Evolutionary conservation across 179 eudicot genomes (phyloP).

Genomic region (Silene coronaria): DNA sequence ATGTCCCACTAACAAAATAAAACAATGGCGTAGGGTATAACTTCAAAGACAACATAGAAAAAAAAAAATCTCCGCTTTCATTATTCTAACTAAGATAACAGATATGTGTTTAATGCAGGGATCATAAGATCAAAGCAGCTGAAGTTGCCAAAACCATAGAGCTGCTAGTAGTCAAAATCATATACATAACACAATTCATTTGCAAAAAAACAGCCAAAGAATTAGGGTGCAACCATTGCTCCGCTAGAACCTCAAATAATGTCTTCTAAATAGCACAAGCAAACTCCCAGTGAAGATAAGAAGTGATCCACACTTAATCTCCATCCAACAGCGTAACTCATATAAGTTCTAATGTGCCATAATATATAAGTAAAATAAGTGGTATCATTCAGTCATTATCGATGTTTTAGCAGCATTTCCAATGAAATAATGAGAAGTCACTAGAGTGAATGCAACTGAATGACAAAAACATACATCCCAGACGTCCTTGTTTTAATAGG

Average conservation of each 20-base stretch:
- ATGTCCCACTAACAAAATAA: neutral
- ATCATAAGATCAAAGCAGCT: neutral
- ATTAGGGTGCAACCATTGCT: neutral
- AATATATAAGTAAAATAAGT: neutral
- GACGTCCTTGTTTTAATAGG: neutral
- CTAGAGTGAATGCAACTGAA: neutral
- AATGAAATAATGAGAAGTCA: neutral
- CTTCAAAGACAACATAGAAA: neutral
- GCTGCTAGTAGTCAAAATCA: neutral
- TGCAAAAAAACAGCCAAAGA: neutral
- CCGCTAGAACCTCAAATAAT: neutral
- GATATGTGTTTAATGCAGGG: neutral
- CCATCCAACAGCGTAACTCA: neutral
- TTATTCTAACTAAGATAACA: neutral
- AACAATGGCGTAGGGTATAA: neutral
- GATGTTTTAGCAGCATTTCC: neutral
- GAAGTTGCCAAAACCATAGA: neutral
- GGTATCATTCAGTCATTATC: neutral
- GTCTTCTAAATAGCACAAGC: neutral
- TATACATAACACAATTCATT: neutral
- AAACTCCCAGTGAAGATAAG: neutral
- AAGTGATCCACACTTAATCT: neutral
- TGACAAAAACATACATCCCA: neutral
- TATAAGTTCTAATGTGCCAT: neutral
- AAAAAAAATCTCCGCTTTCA: neutral